These are phyloP conservation scores for Apiospora arundinis DNA, from an alignment of 2,329 filamentous ascomycete species.

Conservation along the genomic window DNA sequence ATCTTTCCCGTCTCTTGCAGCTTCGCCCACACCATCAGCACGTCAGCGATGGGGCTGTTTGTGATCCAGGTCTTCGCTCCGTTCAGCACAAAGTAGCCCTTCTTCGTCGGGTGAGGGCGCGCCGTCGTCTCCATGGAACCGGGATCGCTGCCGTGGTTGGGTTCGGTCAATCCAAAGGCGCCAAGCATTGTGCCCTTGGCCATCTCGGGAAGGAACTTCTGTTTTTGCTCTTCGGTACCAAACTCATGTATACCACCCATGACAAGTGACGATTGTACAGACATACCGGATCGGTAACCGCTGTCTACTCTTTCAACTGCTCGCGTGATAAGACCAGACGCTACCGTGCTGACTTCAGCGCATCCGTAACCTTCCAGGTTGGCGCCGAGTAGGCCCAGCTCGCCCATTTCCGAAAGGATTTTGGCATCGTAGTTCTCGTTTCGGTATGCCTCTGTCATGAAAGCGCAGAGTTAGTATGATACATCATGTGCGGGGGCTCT, in stretches of 20 bases:
- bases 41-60: constrained; percentile 87
- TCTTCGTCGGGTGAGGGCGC: constrained; percentile 83
- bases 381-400: constrained; percentile 85
- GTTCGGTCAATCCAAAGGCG: constrained; percentile 89
- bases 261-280: constrained; percentile 88
- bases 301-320: constrained; percentile 92
- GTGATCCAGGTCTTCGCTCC: constrained; percentile 96
- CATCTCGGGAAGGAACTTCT: constrained; percentile 80
- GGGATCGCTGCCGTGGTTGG: constrained; percentile 91
- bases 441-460: constrained; percentile 58
- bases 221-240: constrained; percentile 85
- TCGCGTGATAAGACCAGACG: constrained; percentile 86
- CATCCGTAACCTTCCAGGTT: constrained; percentile 89
- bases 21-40: constrained; percentile 92
- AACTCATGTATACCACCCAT: constrained; percentile 94
- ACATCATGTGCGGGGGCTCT: constrained; percentile 18
- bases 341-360: constrained; percentile 85
- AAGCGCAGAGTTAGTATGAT: not conserved
- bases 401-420: constrained; percentile 91
- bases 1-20: constrained; percentile 92
- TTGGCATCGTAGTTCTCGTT: constrained; percentile 86
- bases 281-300: constrained; percentile 91
- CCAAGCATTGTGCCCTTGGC: constrained; percentile 83
- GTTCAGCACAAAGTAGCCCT: constrained; percentile 79
- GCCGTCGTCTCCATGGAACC: constrained; percentile 89